Evolutionary conservation across 2,329 filamentous ascomycete species (phyloP).

Genomic region (Tolypocladium endophyticum): DNA sequence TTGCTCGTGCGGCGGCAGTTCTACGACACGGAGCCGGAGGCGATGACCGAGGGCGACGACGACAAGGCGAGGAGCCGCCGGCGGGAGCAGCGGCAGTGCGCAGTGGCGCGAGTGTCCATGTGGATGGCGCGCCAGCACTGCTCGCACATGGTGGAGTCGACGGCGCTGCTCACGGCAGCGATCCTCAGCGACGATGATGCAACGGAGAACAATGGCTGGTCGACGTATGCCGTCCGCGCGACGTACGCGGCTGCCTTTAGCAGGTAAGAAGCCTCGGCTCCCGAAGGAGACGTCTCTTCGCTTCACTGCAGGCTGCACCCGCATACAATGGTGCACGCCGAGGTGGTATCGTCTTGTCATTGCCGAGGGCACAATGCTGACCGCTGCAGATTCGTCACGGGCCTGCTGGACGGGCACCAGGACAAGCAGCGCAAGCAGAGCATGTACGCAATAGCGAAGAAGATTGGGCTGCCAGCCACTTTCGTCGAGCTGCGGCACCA

Average conservation of each 20-base stretch:
- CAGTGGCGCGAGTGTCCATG: slow-evolving; percentile 49
- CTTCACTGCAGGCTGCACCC: not conserved
- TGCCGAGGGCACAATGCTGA: not conserved
- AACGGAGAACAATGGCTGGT: slow-evolving; percentile 24
- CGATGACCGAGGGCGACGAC: not conserved
- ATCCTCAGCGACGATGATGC: slow-evolving; percentile 49
- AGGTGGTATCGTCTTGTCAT: not conserved
- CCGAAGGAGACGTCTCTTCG: not conserved
- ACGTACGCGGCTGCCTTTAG: slow-evolving; percentile 67
- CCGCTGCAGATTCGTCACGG: slow-evolving; percentile 61
- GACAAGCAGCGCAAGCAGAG: slow-evolving; percentile 55
- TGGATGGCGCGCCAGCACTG: slow-evolving; percentile 67
- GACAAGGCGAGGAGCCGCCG: slow-evolving; percentile 5
- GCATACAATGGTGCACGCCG: not conserved
- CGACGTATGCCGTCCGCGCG: slow-evolving; percentile 52
- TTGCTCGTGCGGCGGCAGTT: slow-evolving; percentile 54
- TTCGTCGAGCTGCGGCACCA: slow-evolving; percentile 88
- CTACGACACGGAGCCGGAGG: slow-evolving; percentile 28
- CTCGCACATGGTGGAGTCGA: slow-evolving; percentile 71
- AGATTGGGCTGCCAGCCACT: slow-evolving; percentile 58
- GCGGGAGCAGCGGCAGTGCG: slow-evolving; percentile 26
- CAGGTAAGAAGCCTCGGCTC: slow-evolving; percentile 38
- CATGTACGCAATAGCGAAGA: slow-evolving; percentile 63
- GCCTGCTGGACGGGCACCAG: slow-evolving; percentile 64
- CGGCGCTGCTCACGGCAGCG: slow-evolving; percentile 61